phyloP scores from a whole-genome alignment of 2,329 filamentous ascomycete species.

The Hypoxylon sp. region DNA sequence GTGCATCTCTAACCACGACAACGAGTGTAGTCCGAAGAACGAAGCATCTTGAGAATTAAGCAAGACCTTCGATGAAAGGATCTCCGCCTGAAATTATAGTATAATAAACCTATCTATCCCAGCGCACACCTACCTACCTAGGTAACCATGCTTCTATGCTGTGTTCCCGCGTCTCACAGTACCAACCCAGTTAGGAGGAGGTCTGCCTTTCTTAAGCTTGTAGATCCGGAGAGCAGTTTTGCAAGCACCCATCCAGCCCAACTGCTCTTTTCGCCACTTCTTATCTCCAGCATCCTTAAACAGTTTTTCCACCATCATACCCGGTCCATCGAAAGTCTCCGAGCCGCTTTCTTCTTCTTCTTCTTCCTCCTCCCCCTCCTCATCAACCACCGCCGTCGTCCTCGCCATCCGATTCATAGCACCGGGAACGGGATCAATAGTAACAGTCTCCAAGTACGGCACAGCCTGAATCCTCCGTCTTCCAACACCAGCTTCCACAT shows the following conservation, averaged over 20 bases:
- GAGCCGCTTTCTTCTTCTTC: slow-evolving; percentile 7
- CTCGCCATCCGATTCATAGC: too few species aligned
- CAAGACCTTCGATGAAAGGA: too few species aligned
- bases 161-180: slow-evolving; percentile 24
- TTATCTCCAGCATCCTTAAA: slow-evolving; percentile 38
- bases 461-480: slow-evolving; percentile 11
- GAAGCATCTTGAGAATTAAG: slow-evolving; percentile 5
- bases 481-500: slow-evolving; percentile 26
- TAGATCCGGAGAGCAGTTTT: slow-evolving; percentile 51
- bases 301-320: slow-evolving; percentile 45
- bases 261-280: slow-evolving; percentile 53
- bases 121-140: too few species aligned
- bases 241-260: slow-evolving; percentile 58
- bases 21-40: neutral
- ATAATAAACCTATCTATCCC: neutral
- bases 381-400: slow-evolving; percentile 30
- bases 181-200: slow-evolving; percentile 30
- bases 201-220: slow-evolving; percentile 40
- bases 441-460: slow-evolving; percentile 17
- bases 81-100: too few species aligned
- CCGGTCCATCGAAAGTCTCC: slow-evolving; percentile 32
- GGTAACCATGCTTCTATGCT: slow-evolving; percentile 4
- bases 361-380: slow-evolving; percentile 7
- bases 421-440: neutral
- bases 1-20: slow-evolving; percentile 29